Base-by-base conservation (phyloP, 2,329 filamentous ascomycete genomes). In the Aspergillus sp. region DNA sequence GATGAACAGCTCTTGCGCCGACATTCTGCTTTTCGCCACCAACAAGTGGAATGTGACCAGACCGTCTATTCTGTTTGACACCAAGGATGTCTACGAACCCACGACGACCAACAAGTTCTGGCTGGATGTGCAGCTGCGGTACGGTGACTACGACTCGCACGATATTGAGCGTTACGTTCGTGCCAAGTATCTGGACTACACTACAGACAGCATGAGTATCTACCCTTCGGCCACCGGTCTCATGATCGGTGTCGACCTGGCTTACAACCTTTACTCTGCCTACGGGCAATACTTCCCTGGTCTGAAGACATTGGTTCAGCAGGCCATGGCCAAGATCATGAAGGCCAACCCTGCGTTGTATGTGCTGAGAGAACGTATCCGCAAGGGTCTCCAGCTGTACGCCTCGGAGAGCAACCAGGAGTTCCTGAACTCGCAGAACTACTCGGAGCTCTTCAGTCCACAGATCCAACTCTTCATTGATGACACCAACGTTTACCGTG, bases 321-420 rank as follows among this genome's bases (percentile, higher is more conserved):
- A 97, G 68, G 93, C 94, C 5, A 98, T 98, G 94, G 90, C 90
- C 43, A 98, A 98, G 83, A 83, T 98, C 66, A 98, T 98, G 93
- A 98, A 98, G 74, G 91, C 93, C 33, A 98, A 98, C 64, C 93
- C 93, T 13, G 93, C 93, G 2, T 74, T 98, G 27, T 98, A 97
- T 66, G 93, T 98, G 45, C 75, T 98, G 50, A 87, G 93, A 50
- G 93, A 98, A 74, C 93, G 93, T 80, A 98, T 98, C 55, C 83
- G 94, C 55, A 98, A 98, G 77, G 93, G 93, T 78, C 81, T 98
- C 50, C 93, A 98, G 73, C 78, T 98, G 12, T 98, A 98, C 63
- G 93, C 93, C 2, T 97, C 91, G 0, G 94, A 98, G 74, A 96
- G 89, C 74, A 97, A 95, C 72, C 93, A 98, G 64, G 94, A 98